Percentiles rank a stretch among this genome's conserved stretches.
These are phyloP conservation scores for Sugiyamaella americana DNA, from an alignment of 805 yeast genomes.

Conservation along the genomic window DNA sequence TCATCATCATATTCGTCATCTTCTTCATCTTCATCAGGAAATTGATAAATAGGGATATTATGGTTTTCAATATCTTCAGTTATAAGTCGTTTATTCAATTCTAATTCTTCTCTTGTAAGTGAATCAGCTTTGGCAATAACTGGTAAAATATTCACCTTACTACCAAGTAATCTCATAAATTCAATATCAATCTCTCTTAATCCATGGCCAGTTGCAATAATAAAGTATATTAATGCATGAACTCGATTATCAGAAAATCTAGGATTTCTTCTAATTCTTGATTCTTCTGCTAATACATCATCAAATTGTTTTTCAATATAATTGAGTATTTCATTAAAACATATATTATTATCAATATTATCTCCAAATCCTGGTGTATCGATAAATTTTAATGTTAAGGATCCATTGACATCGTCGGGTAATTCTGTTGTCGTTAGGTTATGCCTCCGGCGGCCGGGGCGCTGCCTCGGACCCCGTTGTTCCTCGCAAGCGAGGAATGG, in stretches of 20 bases:
- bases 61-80: conserved; percentile 66
- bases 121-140: conserved; percentile 83
- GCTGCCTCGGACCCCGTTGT: neutral
- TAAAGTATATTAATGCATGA: conserved; percentile 71
- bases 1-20: conserved; percentile 28
- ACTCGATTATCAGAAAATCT: conserved; percentile 67
- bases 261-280: conserved; percentile 68
- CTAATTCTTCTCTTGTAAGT: conserved; percentile 70
- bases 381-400: conserved; percentile 49
- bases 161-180: conserved; percentile 70
- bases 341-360: conserved; percentile 55
- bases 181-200: conserved; percentile 67
- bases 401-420: conserved; percentile 70
- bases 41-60: conserved; percentile 66
- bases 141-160: conserved; percentile 79
- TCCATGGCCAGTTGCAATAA: conserved; percentile 52
- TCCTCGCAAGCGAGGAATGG: too few relatives aligned
- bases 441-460: neutral
- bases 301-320: conserved; percentile 70
- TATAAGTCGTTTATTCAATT: conserved; percentile 66
- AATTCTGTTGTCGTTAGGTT: conserved; percentile 15
- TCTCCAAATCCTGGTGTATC: conserved; percentile 79
- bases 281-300: conserved; percentile 65
- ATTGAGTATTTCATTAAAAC: conserved; percentile 45
- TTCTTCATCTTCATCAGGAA: conserved; percentile 61